These are phyloP conservation scores for Aspergillus latus DNA, from an alignment of 2,329 filamentous ascomycete genomes.

Conservation along the genomic window DNA sequence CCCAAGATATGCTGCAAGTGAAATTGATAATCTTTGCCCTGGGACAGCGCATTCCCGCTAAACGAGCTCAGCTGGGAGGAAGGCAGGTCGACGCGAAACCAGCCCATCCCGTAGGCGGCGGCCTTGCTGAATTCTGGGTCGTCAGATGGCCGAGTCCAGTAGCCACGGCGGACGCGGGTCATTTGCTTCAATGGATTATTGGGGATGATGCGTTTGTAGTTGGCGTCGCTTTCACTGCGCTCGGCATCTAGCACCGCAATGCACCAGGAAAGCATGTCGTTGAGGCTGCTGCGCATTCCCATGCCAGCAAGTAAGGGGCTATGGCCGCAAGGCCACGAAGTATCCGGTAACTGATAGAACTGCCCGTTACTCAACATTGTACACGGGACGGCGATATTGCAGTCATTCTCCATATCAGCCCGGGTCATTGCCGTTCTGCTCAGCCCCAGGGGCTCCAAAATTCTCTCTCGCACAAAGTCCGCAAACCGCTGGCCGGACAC, in stretches of 20 bases:
- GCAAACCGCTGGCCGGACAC: slow-evolving; percentile 23
- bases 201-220: neutral
- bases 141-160: slow-evolving; percentile 20
- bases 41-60: slow-evolving; percentile 11
- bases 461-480: slow-evolving; percentile 22
- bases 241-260: slow-evolving; percentile 22
- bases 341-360: neutral
- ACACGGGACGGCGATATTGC: neutral
- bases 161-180: slow-evolving; percentile 17
- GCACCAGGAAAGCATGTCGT: slow-evolving; percentile 27
- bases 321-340: slow-evolving; percentile 16
- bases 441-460: slow-evolving; percentile 30
- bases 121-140: slow-evolving; percentile 11
- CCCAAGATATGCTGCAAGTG: neutral
- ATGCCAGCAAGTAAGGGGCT: slow-evolving; percentile 18
- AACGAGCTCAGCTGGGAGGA: slow-evolving; percentile 18
- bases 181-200: slow-evolving; percentile 22
- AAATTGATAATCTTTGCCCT: neutral
- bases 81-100: slow-evolving; percentile 23
- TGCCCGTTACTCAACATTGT: neutral
- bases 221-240: slow-evolving; percentile 10
- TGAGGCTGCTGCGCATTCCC: slow-evolving; percentile 21
- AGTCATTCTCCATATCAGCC: slow-evolving; percentile 13
- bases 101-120: slow-evolving; percentile 27
- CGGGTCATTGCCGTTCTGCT: slow-evolving; percentile 18